Evolutionary conservation across 2,329 filamentous ascomycete genomes (phyloP), one percentile per base, ranked within the genome.

Genomic region (Fusarium newnesense): DNA sequence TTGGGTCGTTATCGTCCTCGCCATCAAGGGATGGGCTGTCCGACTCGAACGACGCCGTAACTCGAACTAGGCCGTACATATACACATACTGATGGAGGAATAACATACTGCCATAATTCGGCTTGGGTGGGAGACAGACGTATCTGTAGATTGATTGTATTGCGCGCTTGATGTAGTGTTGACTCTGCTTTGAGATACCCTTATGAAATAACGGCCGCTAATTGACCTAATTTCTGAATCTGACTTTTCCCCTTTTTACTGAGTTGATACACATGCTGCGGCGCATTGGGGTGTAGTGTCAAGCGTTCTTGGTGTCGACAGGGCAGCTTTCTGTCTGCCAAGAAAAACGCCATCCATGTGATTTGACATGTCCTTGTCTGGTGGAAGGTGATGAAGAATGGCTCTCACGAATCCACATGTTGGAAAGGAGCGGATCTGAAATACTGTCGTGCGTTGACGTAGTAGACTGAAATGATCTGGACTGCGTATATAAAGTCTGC

Each of bases 11-110:
- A 78, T 95, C 34, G 85, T 93, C 16, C 89, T 98, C 67, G 92
- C 94, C 32, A 83, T 97, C 79, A 98, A 97, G 83, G 95, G 95
- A 32, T 97, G 94, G 94, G 94, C 94, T 9, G 82, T 89, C 21
- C 84, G 87, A 56, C 83, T 79, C 60, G 87, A 89, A 76, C 72
- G 68, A 56, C 60, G 69, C 26, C 44, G 44, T 16, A 43, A 59
- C 10, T 44, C 56, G 16, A 63, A 57, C 28, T 69, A 64, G 37
- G 43, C 34, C 37, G 28, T 53, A 26, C 46, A 63, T 12, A 57
- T 36, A 13, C 21, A 43, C 32, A 44, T 12, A 53, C 32, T 54
- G 40, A 42, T 42, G 16, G 46, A 53, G 40, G 39, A 39, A 56
- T n/a, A 21, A 46, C 26, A 28, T 30, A 54, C n/a, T 39, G 42